These are phyloP conservation scores for Boletus rufocinnamomeus DNA, from an alignment of 768 basidiomycete genomes.

Conservation along the genomic window DNA sequence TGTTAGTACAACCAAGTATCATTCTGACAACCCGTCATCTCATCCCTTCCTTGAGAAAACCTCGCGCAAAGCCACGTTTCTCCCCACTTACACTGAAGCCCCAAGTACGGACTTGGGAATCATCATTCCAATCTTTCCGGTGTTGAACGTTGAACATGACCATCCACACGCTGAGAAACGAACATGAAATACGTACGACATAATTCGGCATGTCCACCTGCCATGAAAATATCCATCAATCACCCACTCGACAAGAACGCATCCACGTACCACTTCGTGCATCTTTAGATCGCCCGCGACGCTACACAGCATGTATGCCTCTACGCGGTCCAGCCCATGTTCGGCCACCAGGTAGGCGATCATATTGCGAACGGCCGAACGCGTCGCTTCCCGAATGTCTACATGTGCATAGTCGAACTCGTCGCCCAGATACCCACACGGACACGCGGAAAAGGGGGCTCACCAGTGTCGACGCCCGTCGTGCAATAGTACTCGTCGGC, in stretches of 20 bases:
- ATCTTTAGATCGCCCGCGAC: constrained; percentile 59
- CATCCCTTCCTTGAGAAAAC: neutral
- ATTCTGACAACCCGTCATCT: neutral
- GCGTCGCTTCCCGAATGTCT: constrained; percentile 57
- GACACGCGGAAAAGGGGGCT: neutral
- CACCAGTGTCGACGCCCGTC: constrained; percentile 54
- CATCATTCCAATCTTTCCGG: constrained; percentile 57
- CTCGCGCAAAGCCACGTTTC: neutral
- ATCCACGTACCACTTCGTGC: constrained; percentile 53
- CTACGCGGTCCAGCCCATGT: constrained; percentile 44
- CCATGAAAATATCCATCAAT: neutral
- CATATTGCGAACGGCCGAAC: constrained; percentile 59
- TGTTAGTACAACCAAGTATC: neutral
- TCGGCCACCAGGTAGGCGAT: constrained; percentile 50
- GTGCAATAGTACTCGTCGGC: constrained; percentile 53
- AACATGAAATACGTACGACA: constrained; percentile 42
- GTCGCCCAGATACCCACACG: neutral
- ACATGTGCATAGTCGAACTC: neutral
- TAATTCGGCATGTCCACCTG: constrained; percentile 71
- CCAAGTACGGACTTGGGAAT: constrained; percentile 47
- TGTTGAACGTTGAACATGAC: neutral
- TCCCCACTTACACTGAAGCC: neutral
- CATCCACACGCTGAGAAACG: neutral
- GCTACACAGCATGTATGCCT: constrained; percentile 64
- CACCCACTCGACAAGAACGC: neutral